Conservation (phyloP, 2,329 filamentous ascomycete genomes). For the Fusarium drepaniforme region DNA sequence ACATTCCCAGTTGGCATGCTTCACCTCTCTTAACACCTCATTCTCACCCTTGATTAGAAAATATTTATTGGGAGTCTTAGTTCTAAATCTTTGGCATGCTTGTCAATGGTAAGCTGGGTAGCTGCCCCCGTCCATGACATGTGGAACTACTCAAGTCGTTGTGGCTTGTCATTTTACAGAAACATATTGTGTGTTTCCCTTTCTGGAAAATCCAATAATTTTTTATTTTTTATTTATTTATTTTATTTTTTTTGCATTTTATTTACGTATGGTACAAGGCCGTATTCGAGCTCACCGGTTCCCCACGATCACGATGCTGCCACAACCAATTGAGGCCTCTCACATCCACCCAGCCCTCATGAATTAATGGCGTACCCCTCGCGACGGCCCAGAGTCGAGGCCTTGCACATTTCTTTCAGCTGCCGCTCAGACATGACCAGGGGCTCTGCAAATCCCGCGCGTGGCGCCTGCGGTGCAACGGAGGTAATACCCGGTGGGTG, state of each 20-base stretch:
- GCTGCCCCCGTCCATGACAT: too few species aligned
- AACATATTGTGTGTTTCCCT: background rate
- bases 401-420: background rate
- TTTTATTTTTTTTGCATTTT: background rate
- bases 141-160: background rate
- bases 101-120: background rate
- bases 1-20: background rate
- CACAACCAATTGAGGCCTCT: background rate
- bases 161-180: background rate
- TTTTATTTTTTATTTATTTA: background rate
- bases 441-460: background rate
- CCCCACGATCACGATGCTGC: background rate
- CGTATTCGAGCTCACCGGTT: background rate
- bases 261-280: background rate
- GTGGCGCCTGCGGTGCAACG: background rate
- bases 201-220: background rate
- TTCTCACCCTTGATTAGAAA: too few species aligned
- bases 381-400: background rate
- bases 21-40: too few species aligned
- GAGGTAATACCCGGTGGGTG: background rate
- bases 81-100: background rate
- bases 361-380: background rate
- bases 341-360: background rate
- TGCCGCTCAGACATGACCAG: background rate
- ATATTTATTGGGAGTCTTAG: background rate